Percentiles rank a stretch among this genome's conserved stretches.
Evolutionary conservation across 768 basidiomycete genomes (phyloP).

Genomic region (Galerina sulciceps): DNA sequence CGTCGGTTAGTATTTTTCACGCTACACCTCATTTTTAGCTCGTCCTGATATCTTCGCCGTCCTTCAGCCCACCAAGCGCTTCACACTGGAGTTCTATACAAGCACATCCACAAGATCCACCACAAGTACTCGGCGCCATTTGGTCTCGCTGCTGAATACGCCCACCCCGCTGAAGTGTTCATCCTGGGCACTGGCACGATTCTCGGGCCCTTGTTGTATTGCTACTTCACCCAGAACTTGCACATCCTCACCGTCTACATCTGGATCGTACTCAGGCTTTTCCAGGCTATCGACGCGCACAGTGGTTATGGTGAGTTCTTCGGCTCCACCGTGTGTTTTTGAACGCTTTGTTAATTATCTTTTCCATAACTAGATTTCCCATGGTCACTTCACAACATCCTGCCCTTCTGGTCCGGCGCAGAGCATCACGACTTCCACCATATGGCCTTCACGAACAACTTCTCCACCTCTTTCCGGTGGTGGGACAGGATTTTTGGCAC

Average conservation of each 20-base stretch:
- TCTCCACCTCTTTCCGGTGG: slow-evolving; percentile 93
- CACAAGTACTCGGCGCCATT: slow-evolving; percentile 98
- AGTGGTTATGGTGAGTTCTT: slow-evolving; percentile 81
- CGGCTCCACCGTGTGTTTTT: background rate
- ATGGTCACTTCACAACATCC: slow-evolving; percentile 90
- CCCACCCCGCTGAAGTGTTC: slow-evolving; percentile 95
- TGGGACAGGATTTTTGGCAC: slow-evolving; percentile 91
- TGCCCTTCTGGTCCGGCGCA: slow-evolving; percentile 97
- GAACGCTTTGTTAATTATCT: slow-evolving; percentile 1
- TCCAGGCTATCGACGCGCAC: slow-evolving; percentile 98
- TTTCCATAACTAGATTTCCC: slow-evolving; percentile 75
- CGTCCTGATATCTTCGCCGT: background rate
- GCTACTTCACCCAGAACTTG: slow-evolving; percentile 71
- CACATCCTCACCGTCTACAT: slow-evolving; percentile 94
- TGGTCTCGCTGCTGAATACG: slow-evolving; percentile 96
- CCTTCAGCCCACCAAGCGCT: slow-evolving; percentile 81
- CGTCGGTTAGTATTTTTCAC: slow-evolving; percentile 52
- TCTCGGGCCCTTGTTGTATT: slow-evolving; percentile 85
- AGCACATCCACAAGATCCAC: slow-evolving; percentile 95
- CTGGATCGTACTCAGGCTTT: slow-evolving; percentile 93
- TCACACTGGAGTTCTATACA: slow-evolving; percentile 85
- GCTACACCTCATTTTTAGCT: background rate
- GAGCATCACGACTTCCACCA: slow-evolving; percentile 99
- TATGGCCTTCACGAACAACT: slow-evolving; percentile 95
- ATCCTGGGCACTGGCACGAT: slow-evolving; percentile 94